Base-by-base conservation (phyloP, 225 moss, liverwort and hornwort species). In the Sphagnum contortum region DNA sequence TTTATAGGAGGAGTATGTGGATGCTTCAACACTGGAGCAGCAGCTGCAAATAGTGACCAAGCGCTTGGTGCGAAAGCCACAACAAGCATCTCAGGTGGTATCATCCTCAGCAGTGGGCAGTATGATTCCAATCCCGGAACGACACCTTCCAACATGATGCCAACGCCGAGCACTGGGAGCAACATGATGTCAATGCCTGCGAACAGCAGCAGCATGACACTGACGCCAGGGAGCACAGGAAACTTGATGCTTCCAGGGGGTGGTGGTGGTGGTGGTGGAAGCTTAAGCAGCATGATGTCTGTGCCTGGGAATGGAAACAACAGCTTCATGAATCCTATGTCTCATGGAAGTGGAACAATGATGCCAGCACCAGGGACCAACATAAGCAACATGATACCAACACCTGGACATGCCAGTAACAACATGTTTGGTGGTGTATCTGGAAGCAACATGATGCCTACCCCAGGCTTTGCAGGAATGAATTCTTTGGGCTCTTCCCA, bases 1-100 rank as follows among this genome's bases (percentile, higher is more conserved):
- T 6, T 9, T 78, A 47, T 64, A 98, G 96, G 96, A 98, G 58
- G 96, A 93, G 61, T 98, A 98, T 72, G 81, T 85, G 29, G 90
- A 98, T 68, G 90, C 69, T 9, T 78, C 75, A 69, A 98, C 90
- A 55, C 68, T 98, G 61, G 92, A 93, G 69, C 71, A 59, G 49
- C 89, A 92, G 53, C 87, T 98, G 69, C 92, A 93, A 65, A 70
- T 73, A 61, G 89, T 91, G 57, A 90, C 91, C 48, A 87, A 80
- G 70, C 85, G 88, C 44, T 81, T 93, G 80, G 80, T 75, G 66
- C 29, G 29, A 29, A 86, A 83, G 71, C 61, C 66, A 44, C 80
- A 80, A 52, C 88, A 79, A 63, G 79, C 75, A 6, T 60, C 83
- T 9, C 81, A 87, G 48, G 75, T 77, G 62, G 76, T 76, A 46